These are phyloP conservation scores for Scedosporium aurantiacum DNA, from an alignment of 2,329 filamentous ascomycete genomes.

Conservation along the genomic window DNA sequence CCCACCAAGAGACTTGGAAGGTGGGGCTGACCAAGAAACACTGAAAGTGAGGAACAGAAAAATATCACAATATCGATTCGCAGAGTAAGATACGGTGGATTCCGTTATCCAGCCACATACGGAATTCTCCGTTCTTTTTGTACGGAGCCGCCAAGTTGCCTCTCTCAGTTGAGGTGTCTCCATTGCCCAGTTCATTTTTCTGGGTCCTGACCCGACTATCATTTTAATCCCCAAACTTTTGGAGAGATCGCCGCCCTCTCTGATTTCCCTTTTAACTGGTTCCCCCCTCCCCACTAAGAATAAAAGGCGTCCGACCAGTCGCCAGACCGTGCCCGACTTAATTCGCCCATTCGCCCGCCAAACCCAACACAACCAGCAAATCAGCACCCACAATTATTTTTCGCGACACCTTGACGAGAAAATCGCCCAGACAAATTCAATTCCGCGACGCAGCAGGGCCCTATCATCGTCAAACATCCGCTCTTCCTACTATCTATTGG, in stretches of 20 bases:
- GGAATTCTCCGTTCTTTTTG: not conserved
- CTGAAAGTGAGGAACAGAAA: not conserved
- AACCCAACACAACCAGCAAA: conserved; percentile 2
- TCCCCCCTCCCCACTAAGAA: not conserved
- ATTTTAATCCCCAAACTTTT: conserved; percentile 7
- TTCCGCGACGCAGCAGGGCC: not conserved
- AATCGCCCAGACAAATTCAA: conserved; percentile 5
- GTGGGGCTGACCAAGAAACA: not conserved
- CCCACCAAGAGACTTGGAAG: not conserved
- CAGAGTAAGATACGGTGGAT: not conserved
- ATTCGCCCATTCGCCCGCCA: conserved; percentile 6
- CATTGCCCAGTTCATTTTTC: not conserved
- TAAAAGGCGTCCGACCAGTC: not conserved
- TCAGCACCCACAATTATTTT: conserved; percentile 6
- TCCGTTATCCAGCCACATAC: not conserved
- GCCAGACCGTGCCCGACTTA: not conserved
- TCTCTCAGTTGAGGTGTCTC: not conserved
- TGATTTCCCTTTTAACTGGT: not conserved
- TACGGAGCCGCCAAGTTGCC: not conserved
- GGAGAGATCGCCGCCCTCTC: not conserved
- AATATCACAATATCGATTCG: not conserved
- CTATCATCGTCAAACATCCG: not conserved
- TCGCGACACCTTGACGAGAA: conserved; percentile 1
- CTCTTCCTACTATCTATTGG: not conserved
- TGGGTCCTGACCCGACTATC: conserved; percentile 5